Evolutionary conservation across 345 rosid species (phyloP).

Genomic region (Diplotaxis tenuifolia): DNA sequence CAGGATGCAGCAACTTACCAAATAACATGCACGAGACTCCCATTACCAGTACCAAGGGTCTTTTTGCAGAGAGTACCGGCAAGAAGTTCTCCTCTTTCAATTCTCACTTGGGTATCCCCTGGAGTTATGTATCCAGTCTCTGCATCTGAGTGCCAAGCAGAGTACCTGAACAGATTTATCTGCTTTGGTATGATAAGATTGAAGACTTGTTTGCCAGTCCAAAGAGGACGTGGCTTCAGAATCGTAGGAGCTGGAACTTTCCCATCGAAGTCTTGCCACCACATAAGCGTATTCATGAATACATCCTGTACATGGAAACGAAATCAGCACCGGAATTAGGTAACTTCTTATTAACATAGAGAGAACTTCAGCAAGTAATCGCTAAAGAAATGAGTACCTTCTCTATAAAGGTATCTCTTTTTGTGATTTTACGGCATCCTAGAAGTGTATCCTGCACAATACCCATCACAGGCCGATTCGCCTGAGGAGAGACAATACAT

Average conservation of each 20-base stretch:
- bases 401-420: slow-evolving; percentile 96
- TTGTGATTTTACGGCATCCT: slow-evolving; percentile 96
- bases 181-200: slow-evolving; percentile 98
- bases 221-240: slow-evolving; percentile 91
- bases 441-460: slow-evolving; percentile 96
- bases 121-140: slow-evolving; percentile 84
- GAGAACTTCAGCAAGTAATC: not conserved
- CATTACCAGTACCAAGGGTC: slow-evolving; percentile 83
- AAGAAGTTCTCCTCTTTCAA: slow-evolving; percentile 88
- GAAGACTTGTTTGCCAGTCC: slow-evolving; percentile 99
- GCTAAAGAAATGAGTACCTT: slow-evolving; percentile 49
- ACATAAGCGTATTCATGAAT: slow-evolving; percentile 94
- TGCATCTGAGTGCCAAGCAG: slow-evolving; percentile 86
- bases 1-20: slow-evolving; percentile 49
- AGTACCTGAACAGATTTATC: slow-evolving; percentile 78
- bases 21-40: slow-evolving; percentile 96
- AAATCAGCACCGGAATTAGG: slow-evolving; percentile 7
- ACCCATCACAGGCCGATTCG: slow-evolving; percentile 99
- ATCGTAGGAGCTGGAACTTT: slow-evolving; percentile 94
- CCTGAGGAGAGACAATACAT: slow-evolving; percentile 97
- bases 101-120: slow-evolving; percentile 92
- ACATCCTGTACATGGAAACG: slow-evolving; percentile 60
- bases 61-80: slow-evolving; percentile 97
- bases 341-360: not conserved
- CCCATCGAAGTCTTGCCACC: slow-evolving; percentile 99